Evolutionary conservation across 2,329 filamentous ascomycete species (phyloP), one percentile per base, ranked within the genome.

Genomic region (Paracamarosporium sp.): DNA sequence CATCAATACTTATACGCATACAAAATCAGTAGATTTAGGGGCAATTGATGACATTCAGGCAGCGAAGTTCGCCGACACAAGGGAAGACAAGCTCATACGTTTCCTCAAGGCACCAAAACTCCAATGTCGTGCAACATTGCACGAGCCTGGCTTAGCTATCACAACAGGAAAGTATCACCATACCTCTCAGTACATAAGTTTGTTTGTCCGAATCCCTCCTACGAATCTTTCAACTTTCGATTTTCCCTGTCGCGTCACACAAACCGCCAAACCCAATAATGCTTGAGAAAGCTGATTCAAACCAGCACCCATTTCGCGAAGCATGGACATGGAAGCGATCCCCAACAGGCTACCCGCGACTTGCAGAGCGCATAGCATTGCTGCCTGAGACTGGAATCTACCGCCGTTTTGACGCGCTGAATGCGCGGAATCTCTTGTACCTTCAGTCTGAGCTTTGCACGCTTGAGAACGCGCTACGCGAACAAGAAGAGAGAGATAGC

Each of bases 371-470:
- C 6, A 53, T 53, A 5, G 41, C 13, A 33, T 20, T 36, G 8
- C 17, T 27, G 22, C 51, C 51, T 6, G 41, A 46, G 22, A 46
- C 25, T 7, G 51, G 17, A n/a, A 53, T 53, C 6, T 46, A 44
- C 30, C 40, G 51, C 5, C 25, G 51, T 3, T 53, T 53, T 17
- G 41, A 30, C 17, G 30, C 30, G 7, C 41, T 53, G 2, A 53
- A 46, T 27, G 40, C 51, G 9, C 20, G 24, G 5, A 53, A 53
- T 41, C 44, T 48, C 3, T 33, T 56, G 1, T 56, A 56, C 35
- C 40, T 51, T 9, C 54, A 52, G 35, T 20, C 46, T 15, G 53
- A 56, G 30, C 53, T 56, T 8, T 28, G 27, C 30, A 27, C 11
- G 25, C 53, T 56, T 4, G 53, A 56, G 45, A 56, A 35, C 5